Evolutionary conservation across 2,329 filamentous ascomycete genomes (phyloP).

Genomic region (Rosellinia necatrix): DNA sequence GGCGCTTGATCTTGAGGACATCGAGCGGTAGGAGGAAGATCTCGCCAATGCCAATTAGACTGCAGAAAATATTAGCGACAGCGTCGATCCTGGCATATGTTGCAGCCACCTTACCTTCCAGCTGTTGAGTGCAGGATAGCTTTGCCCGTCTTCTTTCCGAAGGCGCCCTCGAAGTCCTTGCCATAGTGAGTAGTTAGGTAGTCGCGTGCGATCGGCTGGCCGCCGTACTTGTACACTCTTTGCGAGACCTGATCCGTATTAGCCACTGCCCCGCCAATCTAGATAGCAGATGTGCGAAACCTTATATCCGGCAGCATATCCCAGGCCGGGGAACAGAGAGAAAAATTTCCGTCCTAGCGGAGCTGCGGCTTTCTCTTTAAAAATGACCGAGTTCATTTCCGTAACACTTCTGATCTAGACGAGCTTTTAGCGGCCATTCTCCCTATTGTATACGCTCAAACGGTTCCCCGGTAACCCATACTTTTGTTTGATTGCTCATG

Average conservation of each 20-base stretch:
- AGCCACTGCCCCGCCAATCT: background rate
- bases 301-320: conserved; percentile 98
- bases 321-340: conserved; percentile 93
- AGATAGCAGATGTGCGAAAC: conserved; percentile 48
- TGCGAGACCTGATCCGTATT: conserved; percentile 69
- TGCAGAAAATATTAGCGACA: conserved; percentile 53
- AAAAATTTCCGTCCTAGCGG: conserved; percentile 78
- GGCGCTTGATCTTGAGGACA: conserved; percentile 98
- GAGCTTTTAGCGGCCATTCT: conserved; percentile 15
- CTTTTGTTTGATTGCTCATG: conserved; percentile 94
- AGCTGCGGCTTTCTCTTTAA: conserved; percentile 83
- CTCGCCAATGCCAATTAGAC: conserved; percentile 95
- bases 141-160: conserved; percentile 97
- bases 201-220: conserved; percentile 92
- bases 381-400: conserved; percentile 88
- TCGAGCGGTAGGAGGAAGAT: conserved; percentile 94
- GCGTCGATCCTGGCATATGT: background rate
- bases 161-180: conserved; percentile 81
- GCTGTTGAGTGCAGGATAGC: conserved; percentile 97
- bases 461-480: conserved; percentile 43
- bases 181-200: conserved; percentile 82
- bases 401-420: conserved; percentile 39
- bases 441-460: background rate
- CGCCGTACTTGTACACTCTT: conserved; percentile 98
- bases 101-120: conserved; percentile 67